A percentile compares a stretch with the other conserved stretches of the same genome.
Conservation (phyloP, 768 basidiomycete species). For the Boletus subparvulus region DNA sequence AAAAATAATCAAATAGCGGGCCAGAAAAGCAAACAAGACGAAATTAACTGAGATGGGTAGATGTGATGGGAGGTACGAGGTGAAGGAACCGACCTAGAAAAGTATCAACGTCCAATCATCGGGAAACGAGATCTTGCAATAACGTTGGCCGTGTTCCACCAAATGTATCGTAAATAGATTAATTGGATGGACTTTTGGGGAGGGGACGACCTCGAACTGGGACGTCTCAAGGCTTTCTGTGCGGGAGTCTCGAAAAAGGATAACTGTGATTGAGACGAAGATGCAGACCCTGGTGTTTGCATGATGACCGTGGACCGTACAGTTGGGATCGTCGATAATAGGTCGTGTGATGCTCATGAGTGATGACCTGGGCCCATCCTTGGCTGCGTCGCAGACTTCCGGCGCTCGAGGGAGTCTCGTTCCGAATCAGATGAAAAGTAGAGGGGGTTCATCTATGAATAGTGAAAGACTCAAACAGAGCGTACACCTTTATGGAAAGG, state of each 20-base stretch:
- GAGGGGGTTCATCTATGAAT: too few species aligned
- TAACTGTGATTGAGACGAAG: slow-evolving; percentile 30
- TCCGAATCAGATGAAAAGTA: too few species aligned
- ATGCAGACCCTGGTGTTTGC: slow-evolving; percentile 23
- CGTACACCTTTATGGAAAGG: too few species aligned
- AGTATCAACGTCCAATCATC: slow-evolving; percentile 3
- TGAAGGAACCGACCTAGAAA: slow-evolving; percentile 8
- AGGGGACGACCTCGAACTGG: slow-evolving; percentile 66
- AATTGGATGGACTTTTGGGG: slow-evolving; percentile 41
- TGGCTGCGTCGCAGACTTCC: slow-evolving; percentile 18
- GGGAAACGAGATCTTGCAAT: slow-evolving; percentile 15
- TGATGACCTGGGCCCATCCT: slow-evolving; percentile 21
- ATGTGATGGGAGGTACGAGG: slow-evolving; percentile 6
- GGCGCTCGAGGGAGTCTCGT: slow-evolving; percentile 30
- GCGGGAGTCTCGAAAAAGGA: slow-evolving; percentile 27
- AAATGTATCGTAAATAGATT: slow-evolving; percentile 16
- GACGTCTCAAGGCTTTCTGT: slow-evolving; percentile 59
- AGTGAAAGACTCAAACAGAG: too few species aligned
- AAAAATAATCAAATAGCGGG: slow-evolving; percentile 15
- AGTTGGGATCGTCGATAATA: slow-evolving; percentile 16
- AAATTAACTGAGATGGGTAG: slow-evolving; percentile 16
- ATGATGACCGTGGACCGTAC: slow-evolving; percentile 13
- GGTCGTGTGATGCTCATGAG: slow-evolving; percentile 33
- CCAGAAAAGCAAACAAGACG: slow-evolving; percentile 20
- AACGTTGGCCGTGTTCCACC: slow-evolving; percentile 10